Evolutionary conservation across 139 green algal species (phyloP).

Genomic region (Zygnema cylindricum): DNA sequence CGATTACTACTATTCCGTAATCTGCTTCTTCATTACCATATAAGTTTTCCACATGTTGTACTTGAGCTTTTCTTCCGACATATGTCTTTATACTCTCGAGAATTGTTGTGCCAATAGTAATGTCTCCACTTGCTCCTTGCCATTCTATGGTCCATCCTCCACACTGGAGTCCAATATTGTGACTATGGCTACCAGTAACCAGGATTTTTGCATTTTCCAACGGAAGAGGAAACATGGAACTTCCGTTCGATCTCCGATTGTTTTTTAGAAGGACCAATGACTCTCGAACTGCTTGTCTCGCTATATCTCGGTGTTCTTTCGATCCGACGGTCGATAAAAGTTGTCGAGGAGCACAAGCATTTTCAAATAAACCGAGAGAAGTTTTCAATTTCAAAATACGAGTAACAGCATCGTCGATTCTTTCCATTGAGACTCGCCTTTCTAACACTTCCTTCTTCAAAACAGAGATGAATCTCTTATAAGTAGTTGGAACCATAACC

Average conservation of each 20-base stretch:
- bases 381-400: constrained; percentile 34
- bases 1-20: constrained; percentile 35
- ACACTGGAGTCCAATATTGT: constrained; percentile 51
- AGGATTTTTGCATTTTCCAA: constrained; percentile 2
- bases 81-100: not conserved
- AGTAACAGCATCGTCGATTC: constrained; percentile 48
- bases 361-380: constrained; percentile 45
- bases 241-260: not conserved
- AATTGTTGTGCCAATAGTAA: constrained; percentile 34
- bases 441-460: constrained; percentile 26
- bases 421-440: constrained; percentile 22
- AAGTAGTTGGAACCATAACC: constrained; percentile 37
- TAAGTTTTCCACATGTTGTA: constrained; percentile 12
- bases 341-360: constrained; percentile 3
- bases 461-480: not conserved
- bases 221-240: constrained; percentile 44
- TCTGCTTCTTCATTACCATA: constrained; percentile 26
- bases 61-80: not conserved
- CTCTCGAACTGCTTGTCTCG: constrained; percentile 20
- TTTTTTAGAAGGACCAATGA: constrained; percentile 55
- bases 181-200: constrained; percentile 28
- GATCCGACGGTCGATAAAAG: constrained; percentile 22
- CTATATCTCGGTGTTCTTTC: constrained; percentile 19
- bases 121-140: constrained; percentile 24
- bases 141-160: constrained; percentile 47